Conservation (phyloP, 805 yeast genomes). For the Yueomyces sinensis region DNA sequence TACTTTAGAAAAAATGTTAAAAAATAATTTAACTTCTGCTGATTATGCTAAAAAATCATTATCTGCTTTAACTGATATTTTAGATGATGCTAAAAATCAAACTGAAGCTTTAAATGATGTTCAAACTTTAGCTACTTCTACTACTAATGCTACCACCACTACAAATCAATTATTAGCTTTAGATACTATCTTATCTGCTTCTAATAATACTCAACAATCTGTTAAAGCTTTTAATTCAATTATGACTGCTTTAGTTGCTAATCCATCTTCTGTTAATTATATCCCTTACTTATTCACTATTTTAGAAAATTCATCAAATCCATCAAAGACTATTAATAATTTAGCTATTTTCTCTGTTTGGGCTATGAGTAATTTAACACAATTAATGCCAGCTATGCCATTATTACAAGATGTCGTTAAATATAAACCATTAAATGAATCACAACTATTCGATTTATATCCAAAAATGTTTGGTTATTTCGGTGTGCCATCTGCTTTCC, state of each 20-base stretch:
- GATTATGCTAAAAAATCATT: slow-evolving; percentile 12
- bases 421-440: slow-evolving; percentile 8
- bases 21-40: slow-evolving; percentile 12
- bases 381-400: slow-evolving; percentile 11
- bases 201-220: slow-evolving; percentile 11
- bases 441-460: slow-evolving; percentile 10
- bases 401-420: slow-evolving; percentile 10
- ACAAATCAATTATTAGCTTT: slow-evolving; percentile 14
- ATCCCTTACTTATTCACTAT: slow-evolving; percentile 14
- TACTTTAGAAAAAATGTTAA: slow-evolving; percentile 8
- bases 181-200: slow-evolving; percentile 9
- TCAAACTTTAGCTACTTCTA: slow-evolving; percentile 9
- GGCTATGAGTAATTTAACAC: slow-evolving; percentile 10
- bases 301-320: slow-evolving; percentile 12
- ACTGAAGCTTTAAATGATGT: slow-evolving; percentile 11
- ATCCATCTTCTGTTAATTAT: slow-evolving; percentile 8
- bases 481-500: slow-evolving; percentile 16
- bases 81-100: slow-evolving; percentile 8
- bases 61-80: slow-evolving; percentile 8
- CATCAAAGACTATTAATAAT: slow-evolving; percentile 14
- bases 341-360: slow-evolving; percentile 14
- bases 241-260: slow-evolving; percentile 6
- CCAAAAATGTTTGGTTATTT: slow-evolving; percentile 17
- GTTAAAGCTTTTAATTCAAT: slow-evolving; percentile 5
- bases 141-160: slow-evolving; percentile 10